These are phyloP conservation scores for Saccharum spontaneum DNA, from an alignment of 176 grass and related monocot species.

Conservation along the genomic window DNA sequence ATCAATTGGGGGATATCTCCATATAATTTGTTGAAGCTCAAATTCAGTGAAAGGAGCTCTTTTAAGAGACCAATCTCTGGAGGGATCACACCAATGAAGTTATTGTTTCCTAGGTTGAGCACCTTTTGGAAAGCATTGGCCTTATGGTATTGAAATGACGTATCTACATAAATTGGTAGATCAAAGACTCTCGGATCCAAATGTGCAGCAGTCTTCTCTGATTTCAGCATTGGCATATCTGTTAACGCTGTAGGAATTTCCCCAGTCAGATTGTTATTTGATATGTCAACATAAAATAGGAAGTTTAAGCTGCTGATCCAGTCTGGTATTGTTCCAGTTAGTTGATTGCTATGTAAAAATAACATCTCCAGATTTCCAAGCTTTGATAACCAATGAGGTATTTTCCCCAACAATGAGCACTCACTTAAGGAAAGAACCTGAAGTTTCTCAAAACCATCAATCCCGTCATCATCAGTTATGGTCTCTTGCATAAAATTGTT, in stretches of 20 bases:
- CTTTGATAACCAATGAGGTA: conserved; percentile 23
- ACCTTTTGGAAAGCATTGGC: too few relatives aligned
- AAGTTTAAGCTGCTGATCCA: conserved; percentile 3
- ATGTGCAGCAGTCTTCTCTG: too few relatives aligned
- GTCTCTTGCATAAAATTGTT: background rate
- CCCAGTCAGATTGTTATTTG: too few relatives aligned
- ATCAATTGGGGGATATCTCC: too few relatives aligned
- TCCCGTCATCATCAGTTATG: background rate
- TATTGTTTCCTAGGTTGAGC: too few relatives aligned
- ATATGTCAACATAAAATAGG: background rate
- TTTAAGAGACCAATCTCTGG: too few relatives aligned
- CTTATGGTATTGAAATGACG: background rate
- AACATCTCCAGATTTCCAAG: background rate
- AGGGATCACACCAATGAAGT: too few relatives aligned
- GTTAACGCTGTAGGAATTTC: too few relatives aligned
- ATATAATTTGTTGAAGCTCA: too few relatives aligned
- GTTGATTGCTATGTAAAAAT: background rate
- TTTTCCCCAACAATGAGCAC: background rate
- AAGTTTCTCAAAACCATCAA: conserved; percentile 38
- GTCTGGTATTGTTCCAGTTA: background rate
- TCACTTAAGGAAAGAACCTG: background rate
- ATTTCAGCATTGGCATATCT: too few relatives aligned
- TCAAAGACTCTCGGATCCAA: too few relatives aligned
- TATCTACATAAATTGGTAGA: fast-evolving
- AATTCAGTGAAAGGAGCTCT: too few relatives aligned